Evolutionary conservation across 2,329 filamentous ascomycete genomes (phyloP).

Genomic region (Talaromyces sp.): DNA sequence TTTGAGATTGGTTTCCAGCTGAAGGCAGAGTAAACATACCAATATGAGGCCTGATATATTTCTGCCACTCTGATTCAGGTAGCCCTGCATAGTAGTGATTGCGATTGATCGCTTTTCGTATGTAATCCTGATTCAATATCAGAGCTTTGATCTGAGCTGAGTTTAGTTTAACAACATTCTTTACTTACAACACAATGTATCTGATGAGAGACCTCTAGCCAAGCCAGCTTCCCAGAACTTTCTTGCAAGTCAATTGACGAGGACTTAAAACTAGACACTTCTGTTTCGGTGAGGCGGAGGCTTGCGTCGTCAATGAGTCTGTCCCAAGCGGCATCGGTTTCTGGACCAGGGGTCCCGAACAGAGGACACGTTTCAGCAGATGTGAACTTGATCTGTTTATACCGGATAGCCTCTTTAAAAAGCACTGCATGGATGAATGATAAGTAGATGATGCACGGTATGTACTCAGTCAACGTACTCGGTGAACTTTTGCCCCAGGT

Average conservation of each 20-base stretch:
- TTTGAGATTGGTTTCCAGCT: neutral
- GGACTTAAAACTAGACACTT: slow-evolving; percentile 5
- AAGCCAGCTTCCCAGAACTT: neutral
- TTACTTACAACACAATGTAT: slow-evolving; percentile 13
- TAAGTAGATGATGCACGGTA: neutral
- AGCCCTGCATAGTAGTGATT: slow-evolving; percentile 1
- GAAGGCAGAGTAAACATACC: neutral
- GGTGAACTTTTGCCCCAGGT: neutral
- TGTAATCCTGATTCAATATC: neutral
- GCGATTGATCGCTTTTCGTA: slow-evolving; percentile 12
- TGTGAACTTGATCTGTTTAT: neutral
- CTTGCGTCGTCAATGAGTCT: slow-evolving; percentile 13
- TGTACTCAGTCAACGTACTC: neutral
- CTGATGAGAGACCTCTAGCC: slow-evolving; percentile 13
- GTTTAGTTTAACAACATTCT: neutral
- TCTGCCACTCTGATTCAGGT: slow-evolving; percentile 4
- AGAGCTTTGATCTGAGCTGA: neutral
- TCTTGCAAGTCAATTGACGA: slow-evolving; percentile 15
- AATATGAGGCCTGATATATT: slow-evolving; percentile 11
- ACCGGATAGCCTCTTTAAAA: neutral
- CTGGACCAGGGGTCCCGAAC: neutral
- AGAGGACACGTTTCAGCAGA: neutral
- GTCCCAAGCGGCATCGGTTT: slow-evolving; percentile 13
- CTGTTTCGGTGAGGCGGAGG: neutral
- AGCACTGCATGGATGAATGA: neutral